phyloP scores from a whole-genome alignment of 257 asterid genomes.

The Solanum pennellii region DNA sequence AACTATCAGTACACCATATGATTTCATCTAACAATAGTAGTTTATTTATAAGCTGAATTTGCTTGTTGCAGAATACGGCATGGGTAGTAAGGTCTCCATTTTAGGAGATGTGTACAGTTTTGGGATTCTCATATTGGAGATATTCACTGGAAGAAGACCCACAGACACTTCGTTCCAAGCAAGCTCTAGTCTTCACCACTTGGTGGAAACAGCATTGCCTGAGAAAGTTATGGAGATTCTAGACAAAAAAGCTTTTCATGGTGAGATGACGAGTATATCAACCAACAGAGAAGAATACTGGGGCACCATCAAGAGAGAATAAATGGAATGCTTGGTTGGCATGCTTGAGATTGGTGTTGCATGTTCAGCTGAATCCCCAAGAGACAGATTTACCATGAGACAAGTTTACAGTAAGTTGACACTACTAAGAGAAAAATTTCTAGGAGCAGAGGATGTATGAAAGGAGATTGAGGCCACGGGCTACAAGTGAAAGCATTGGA shows the following conservation, averaged over 20 bases:
- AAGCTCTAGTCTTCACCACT: slow-evolving; percentile 9
- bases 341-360: slow-evolving; percentile 4
- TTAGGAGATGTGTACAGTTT: slow-evolving; percentile 31
- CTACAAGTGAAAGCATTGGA: neutral
- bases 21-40: neutral
- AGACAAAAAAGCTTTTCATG: slow-evolving; percentile 8
- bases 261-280: neutral
- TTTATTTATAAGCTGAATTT: neutral
- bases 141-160: slow-evolving; percentile 27
- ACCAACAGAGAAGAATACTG: neutral
- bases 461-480: neutral
- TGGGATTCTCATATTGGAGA: slow-evolving; percentile 26
- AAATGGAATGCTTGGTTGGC: slow-evolving; percentile 2
- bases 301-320: neutral
- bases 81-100: slow-evolving; percentile 13
- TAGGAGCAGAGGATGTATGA: neutral
- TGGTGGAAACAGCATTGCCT: neutral
- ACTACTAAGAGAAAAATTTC: neutral
- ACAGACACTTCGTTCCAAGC: slow-evolving; percentile 12
- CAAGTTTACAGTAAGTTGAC: slow-evolving; percentile 1
- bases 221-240: slow-evolving; percentile 7
- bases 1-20: neutral
- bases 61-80: slow-evolving; percentile 22
- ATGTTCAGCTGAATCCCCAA: slow-evolving; percentile 10
- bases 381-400: slow-evolving; percentile 4